These are phyloP conservation scores for Physcomitrium patens DNA, from an alignment of 225 moss, liverwort and hornwort genomes.

Conservation along the genomic window DNA sequence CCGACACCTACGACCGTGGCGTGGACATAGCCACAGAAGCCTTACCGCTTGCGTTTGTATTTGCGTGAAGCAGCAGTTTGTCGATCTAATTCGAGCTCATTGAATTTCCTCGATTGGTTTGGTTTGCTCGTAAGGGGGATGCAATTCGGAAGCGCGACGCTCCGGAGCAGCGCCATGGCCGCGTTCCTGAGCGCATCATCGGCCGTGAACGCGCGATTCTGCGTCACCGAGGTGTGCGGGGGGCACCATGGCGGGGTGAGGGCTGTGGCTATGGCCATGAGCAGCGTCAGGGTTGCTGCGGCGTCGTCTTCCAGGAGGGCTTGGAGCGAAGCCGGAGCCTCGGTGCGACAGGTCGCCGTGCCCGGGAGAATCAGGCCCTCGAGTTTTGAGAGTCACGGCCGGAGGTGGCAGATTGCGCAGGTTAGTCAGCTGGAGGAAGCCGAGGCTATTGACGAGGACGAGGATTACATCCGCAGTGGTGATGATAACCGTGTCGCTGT, in stretches of 20 bases:
- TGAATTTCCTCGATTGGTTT: no score
- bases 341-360: conserved; percentile 30
- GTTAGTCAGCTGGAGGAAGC: conserved; percentile 53
- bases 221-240: conserved; percentile 1
- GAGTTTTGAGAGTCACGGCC: not conserved
- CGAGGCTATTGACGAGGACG: conserved; percentile 29
- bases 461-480: not conserved
- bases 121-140: conserved; percentile 13
- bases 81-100: not conserved
- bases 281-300: conserved; percentile 21
- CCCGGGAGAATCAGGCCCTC: conserved; percentile 30
- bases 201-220: not conserved
- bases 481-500: conserved; percentile 75
- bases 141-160: conserved; percentile 33
- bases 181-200: conserved; percentile 25
- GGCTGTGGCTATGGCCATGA: conserved; percentile 20
- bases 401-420: conserved; percentile 29
- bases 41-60: not conserved
- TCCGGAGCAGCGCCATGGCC: conserved; percentile 49
- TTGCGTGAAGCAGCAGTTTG: not conserved
- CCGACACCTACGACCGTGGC: conserved; percentile 39
- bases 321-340: not conserved
- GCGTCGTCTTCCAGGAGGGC: not conserved
- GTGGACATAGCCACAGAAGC: conserved; percentile 30
- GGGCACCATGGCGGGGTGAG: not conserved